Base-by-base conservation (phyloP, 108 stramenopile genomes). In the Skeletonema menzelii region DNA sequence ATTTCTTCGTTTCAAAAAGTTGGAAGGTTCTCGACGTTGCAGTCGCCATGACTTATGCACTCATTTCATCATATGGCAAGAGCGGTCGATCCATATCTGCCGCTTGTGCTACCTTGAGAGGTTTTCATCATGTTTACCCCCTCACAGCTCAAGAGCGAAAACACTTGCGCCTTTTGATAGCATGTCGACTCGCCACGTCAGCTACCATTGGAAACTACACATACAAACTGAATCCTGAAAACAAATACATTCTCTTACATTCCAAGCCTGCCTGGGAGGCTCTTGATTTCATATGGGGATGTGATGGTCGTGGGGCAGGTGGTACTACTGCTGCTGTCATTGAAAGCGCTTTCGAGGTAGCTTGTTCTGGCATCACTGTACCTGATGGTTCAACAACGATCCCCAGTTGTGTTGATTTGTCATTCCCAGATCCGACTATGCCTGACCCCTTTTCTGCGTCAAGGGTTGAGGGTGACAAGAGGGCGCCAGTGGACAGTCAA, bases 21-120 rank as follows among this genome's bases (percentile, higher is more conserved):
- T 96, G 96, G 96, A 77, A 87, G 74, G 86, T 95, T 22, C 67
- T 91, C 56, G 96, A 96, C 71, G 63, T 93, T 34, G 66, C 92
- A 34, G 83, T 91, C 1, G 92, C 92, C 61, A 90, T 95, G 91
- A 88, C 93, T 0, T 96, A 96, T 82, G 84, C 91, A 11, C 82
- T 93, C 73, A 56, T 96, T 27, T 79, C 86, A n/a, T 70, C 79
- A 12, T 91, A 88, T 59, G 91, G 88, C 10, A 96, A 92, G 73
- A 53, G 57, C 1, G 63, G 82, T 44, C 69, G 89, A 53, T 70
- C 77, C 12, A 77, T 93, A 47, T 87, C 93, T 19, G 92, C 93
- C 15, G 92, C 93, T 17, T 88, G 89, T 59, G 90, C 90, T 20
- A 24, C 93, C 35, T 68, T 96, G 57, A 82, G 92, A 27, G 96